Percentiles rank a stretch among this genome's conserved stretches.
These are phyloP conservation scores for Uromyces viciae-fabae DNA, from an alignment of 1,284 basidiomycete genomes.

Conservation along the genomic window DNA sequence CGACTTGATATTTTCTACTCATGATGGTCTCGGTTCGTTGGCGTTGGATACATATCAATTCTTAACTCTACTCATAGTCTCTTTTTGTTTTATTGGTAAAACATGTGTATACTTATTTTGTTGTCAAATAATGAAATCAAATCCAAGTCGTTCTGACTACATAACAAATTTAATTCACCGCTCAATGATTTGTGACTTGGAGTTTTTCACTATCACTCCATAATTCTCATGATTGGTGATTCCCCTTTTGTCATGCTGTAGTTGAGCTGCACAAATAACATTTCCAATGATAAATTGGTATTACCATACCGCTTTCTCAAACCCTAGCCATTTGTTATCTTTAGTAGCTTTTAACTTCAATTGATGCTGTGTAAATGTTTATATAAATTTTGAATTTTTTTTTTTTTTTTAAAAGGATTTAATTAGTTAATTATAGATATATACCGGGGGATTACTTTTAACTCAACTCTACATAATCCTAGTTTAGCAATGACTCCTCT, in stretches of 20 bases:
- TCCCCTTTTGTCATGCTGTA: no score
- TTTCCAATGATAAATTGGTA: not conserved
- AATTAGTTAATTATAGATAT: not conserved
- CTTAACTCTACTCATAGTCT: no score
- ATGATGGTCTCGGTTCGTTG: slow-evolving; percentile 31
- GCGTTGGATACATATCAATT: slow-evolving; percentile 31
- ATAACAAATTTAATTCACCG: no score
- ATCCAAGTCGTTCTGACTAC: no score
- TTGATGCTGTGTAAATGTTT: slow-evolving; percentile 34
- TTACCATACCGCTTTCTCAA: slow-evolving; percentile 44
- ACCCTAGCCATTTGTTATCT: slow-evolving; percentile 44
- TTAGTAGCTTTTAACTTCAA: slow-evolving; percentile 41
- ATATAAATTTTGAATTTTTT: not conserved
- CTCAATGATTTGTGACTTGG: no score
- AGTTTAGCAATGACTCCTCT: slow-evolving; percentile 43
- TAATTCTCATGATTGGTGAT: no score
- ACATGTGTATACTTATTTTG: not conserved
- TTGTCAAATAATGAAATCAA: not conserved
- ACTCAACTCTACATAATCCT: slow-evolving; percentile 38
- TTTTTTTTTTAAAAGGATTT: not conserved
- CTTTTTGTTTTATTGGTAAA: not conserved
- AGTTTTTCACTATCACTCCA: no score
- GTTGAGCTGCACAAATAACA: not conserved
- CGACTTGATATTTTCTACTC: not conserved
- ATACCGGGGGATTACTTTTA: not conserved